Conservation (phyloP, 2,329 filamentous ascomycete species). For the Hypoxylon sp. region DNA sequence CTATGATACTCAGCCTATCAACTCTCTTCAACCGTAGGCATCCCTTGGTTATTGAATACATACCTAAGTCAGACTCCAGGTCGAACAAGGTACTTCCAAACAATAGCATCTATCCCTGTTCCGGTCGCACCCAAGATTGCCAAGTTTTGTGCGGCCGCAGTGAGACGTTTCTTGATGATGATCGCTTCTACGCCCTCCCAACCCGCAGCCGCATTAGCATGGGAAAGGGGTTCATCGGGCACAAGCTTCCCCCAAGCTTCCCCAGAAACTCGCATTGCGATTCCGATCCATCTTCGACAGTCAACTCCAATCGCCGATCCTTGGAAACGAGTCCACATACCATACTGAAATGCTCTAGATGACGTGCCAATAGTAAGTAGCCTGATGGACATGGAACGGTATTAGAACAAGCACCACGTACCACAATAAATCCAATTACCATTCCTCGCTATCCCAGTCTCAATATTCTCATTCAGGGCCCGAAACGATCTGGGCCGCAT, state of each 20-base stretch:
- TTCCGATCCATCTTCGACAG: conserved; percentile 55
- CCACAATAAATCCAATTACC: conserved; percentile 48
- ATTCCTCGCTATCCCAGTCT: conserved; percentile 44
- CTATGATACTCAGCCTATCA: too few relatives aligned
- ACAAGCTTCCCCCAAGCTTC: conserved; percentile 51
- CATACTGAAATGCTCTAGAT: conserved; percentile 50
- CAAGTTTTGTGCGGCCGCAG: too few relatives aligned
- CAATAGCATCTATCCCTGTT: too few relatives aligned
- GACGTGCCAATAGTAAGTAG: not conserved
- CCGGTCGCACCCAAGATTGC: too few relatives aligned
- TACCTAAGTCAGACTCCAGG: too few relatives aligned
- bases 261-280: conserved; percentile 56
- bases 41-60: too few relatives aligned
- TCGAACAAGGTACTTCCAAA: too few relatives aligned
- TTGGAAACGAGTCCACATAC: conserved; percentile 50
- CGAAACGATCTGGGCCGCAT: conserved; percentile 44
- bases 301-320: conserved; percentile 52
- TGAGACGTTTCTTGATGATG: not conserved
- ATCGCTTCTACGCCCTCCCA: conserved; percentile 5
- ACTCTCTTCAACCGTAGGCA: too few relatives aligned
- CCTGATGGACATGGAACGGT: not conserved
- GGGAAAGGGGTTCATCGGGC: conserved; percentile 38
- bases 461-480: conserved; percentile 47
- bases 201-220: conserved; percentile 2
- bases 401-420: conserved; percentile 25